Evolutionary conservation across 73 alveolate species (phyloP), one percentile per base, ranked within the genome.

Genomic region (Paramecium bursaria): DNA sequence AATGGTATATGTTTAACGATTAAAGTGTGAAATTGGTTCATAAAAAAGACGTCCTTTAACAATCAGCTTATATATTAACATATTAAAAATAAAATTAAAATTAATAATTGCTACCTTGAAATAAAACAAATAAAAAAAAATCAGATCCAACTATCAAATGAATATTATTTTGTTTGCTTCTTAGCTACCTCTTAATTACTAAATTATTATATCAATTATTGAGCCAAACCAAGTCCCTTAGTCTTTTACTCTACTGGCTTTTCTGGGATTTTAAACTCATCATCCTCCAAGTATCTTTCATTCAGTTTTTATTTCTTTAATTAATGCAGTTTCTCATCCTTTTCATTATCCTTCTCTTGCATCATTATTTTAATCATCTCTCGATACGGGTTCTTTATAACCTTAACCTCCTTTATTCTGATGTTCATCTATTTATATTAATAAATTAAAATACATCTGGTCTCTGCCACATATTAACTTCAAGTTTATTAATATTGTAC

Each of bases 331-430:
- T 53, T 79, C 35, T 79, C 77, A 11, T 54, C 89, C 57, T 79
- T 75, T n/a, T 75, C 74, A 29, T 23, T 52, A 29, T 57, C 74
- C 30, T 75, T 79, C 46, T 79, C 75, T 42, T 79, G 50, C 11
- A 53, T 13, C 89, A 79, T 79, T 15, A 53, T 79, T n/a, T 42
- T 73, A 3, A 79, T 95, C 31, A 90, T 86, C 26, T 94, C 96
- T 92, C 95, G 74, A 74, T 89, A 95, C 46, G 99, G 99, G 86
- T 95, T 95, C 57, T 75, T 74, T 13, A 61, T 47, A n/a, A 93
- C 94, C 73, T 89, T 89, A 0, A 93, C 54, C 48, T 92, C 92
- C 54, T 53, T 74, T 54, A 95, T 85, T 46, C n/a, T 90, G 1
- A 95, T 91, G 10, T 87, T 96, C 46, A 57, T 53, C 87, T 80